A percentile compares a stretch with the other conserved stretches of the same genome.
Evolutionary conservation across 2,329 filamentous ascomycete species (phyloP).

Genomic region (Erysiphe pulchra): DNA sequence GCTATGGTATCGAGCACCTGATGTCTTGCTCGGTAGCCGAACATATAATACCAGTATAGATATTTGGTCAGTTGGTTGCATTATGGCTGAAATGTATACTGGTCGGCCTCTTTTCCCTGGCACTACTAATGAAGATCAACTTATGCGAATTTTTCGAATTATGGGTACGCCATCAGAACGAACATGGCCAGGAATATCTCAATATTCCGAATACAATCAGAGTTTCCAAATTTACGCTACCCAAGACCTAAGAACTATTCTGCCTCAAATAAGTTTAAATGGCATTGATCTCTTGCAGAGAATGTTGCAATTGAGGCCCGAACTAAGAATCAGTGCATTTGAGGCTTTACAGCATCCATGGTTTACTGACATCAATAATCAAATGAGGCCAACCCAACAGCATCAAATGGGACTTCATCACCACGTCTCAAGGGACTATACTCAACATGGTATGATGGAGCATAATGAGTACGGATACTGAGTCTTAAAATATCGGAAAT

Average conservation of each 20-base stretch:
- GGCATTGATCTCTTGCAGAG: constrained; percentile 70
- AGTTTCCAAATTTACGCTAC: constrained; percentile 89
- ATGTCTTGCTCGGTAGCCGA: constrained; percentile 75
- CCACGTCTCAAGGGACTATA: constrained; percentile 8
- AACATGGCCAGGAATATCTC: constrained; percentile 82
- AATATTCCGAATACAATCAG: constrained; percentile 92
- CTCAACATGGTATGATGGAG: constrained; percentile 7
- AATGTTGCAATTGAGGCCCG: constrained; percentile 81
- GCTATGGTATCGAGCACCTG: constrained; percentile 89
- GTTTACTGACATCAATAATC: constrained; percentile 43
- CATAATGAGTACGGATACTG: constrained; percentile 9
- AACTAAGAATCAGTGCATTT: constrained; percentile 68
- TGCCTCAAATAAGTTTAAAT: constrained; percentile 69
- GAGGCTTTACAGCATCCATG: constrained; percentile 77
- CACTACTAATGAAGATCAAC: constrained; percentile 94
- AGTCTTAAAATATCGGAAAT: neutral
- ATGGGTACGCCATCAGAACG: constrained; percentile 96
- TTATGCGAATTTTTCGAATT: constrained; percentile 88
- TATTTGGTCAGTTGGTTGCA: constrained; percentile 96
- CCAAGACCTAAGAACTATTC: constrained; percentile 62
- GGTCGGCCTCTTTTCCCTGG: constrained; percentile 87
- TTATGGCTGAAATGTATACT: constrained; percentile 99
- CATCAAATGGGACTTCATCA: constrained; percentile 6
- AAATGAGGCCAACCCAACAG: constrained; percentile 7
- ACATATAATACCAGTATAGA: constrained; percentile 99